phyloP scores from a whole-genome alignment of 805 yeast species.

The Candida pseudofarinosa region DNA sequence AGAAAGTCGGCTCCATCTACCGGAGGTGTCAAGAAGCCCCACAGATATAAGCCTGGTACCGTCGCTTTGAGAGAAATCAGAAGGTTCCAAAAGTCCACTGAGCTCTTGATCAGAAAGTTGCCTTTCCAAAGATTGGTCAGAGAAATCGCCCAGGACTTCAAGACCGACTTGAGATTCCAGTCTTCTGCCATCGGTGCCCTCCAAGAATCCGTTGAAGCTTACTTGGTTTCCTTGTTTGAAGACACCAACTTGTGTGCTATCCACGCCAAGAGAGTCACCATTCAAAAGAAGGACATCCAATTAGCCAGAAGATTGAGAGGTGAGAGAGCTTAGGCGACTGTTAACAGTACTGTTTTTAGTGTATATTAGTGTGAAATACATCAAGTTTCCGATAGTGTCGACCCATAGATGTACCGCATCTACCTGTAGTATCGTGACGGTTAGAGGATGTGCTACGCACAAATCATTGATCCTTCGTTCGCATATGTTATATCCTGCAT shows the following conservation, averaged over 20 bases:
- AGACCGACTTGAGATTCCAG: slow-evolving; percentile 45
- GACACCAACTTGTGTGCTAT: slow-evolving; percentile 48
- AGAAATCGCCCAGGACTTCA: slow-evolving; percentile 46
- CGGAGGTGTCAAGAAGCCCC: slow-evolving; percentile 47
- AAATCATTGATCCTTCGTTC: too few relatives aligned
- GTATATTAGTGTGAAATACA: slow-evolving; percentile 7
- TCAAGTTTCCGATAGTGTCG: neutral
- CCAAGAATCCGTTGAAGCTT: slow-evolving; percentile 46
- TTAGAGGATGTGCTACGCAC: too few relatives aligned
- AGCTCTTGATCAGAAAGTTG: slow-evolving; percentile 44
- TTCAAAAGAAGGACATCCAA: slow-evolving; percentile 46
- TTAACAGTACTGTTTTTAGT: slow-evolving; percentile 5
- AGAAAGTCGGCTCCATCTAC: slow-evolving; percentile 46
- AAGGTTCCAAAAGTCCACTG: slow-evolving; percentile 46
- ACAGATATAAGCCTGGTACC: slow-evolving; percentile 50
- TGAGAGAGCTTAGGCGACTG: slow-evolving; percentile 35
- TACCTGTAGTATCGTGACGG: too few relatives aligned
- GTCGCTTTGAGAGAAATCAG: slow-evolving; percentile 47
- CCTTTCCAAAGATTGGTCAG: slow-evolving; percentile 47
- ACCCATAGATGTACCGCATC: neutral
- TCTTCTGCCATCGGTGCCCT: slow-evolving; percentile 46
- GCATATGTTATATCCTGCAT: too few relatives aligned
- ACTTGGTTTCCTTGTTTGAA: slow-evolving; percentile 44
- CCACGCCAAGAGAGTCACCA: slow-evolving; percentile 47
- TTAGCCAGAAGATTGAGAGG: slow-evolving; percentile 49